phyloP scores from a whole-genome alignment of 768 basidiomycete genomes.

The Terana coerulea region DNA sequence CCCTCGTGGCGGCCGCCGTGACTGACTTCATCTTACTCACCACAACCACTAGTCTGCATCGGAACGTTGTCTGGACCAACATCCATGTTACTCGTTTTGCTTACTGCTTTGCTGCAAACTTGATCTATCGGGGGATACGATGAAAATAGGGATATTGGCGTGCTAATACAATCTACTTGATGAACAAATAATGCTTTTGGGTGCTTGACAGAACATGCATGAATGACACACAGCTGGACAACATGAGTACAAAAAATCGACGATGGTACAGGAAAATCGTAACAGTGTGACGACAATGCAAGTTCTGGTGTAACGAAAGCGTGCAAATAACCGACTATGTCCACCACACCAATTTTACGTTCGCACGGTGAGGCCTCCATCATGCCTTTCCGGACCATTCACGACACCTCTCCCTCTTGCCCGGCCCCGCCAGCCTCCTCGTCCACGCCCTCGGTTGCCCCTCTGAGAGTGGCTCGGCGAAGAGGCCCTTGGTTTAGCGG shows the following conservation, averaged over 20 bases:
- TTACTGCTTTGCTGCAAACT: constrained; percentile 14
- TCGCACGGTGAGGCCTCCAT: constrained; percentile 27
- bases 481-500: background rate
- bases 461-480: background rate
- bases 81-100: constrained; percentile 14
- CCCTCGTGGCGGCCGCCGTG: constrained; percentile 22
- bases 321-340: background rate
- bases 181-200: no score
- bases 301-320: no score
- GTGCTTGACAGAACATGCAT: no score
- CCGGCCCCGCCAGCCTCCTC: background rate
- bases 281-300: no score
- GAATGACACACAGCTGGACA: no score
- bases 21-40: constrained; percentile 1
- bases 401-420: background rate
- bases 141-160: background rate
- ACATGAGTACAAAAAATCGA: no score
- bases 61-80: constrained; percentile 12
- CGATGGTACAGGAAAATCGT: no score
- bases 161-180: constrained; percentile 6
- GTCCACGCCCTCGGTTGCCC: constrained; percentile 14
- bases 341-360: constrained; percentile 21
- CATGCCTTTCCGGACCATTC: constrained; percentile 17
- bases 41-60: background rate
- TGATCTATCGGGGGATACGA: constrained; percentile 8